A percentile compares a stretch with the other conserved stretches of the same genome.
Evolutionary conservation across 228 moss, liverwort and hornwort genomes (phyloP).

Genomic region (Sphagnum fallax): DNA sequence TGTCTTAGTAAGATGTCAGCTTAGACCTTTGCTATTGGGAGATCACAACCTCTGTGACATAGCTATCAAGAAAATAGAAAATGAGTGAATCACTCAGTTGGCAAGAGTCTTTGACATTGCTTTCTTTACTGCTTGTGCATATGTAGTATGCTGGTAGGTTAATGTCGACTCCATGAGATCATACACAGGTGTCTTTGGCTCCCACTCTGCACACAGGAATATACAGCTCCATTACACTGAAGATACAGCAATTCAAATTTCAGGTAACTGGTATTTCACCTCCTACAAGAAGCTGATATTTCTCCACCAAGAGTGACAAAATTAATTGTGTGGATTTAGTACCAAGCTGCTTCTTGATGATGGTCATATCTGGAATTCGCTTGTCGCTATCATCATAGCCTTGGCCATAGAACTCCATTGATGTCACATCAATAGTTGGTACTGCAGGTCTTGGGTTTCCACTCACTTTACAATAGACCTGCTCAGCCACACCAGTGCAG

Average conservation of each 20-base stretch:
- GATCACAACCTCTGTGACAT: no score
- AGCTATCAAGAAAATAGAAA: no score
- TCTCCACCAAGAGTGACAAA: no score
- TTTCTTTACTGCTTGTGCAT: slow-evolving; percentile 39
- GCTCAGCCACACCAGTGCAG: background rate
- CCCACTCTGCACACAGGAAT: slow-evolving; percentile 34
- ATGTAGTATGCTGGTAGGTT: slow-evolving; percentile 53
- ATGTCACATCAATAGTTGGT: slow-evolving; percentile 49
- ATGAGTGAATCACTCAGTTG: slow-evolving; percentile 1
- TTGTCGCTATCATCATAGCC: slow-evolving; percentile 78
- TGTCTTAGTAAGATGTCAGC: no score
- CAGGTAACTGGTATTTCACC: background rate
- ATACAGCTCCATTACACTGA: background rate
- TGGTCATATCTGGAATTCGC: slow-evolving; percentile 68
- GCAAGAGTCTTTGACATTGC: slow-evolving; percentile 21
- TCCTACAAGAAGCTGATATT: no score
- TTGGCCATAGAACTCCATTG: slow-evolving; percentile 60
- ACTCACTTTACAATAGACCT: slow-evolving; percentile 64
- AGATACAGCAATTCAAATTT: background rate
- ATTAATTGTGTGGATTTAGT: background rate
- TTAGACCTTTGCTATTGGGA: no score
- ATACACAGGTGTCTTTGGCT: slow-evolving; percentile 46
- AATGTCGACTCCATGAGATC: slow-evolving; percentile 63
- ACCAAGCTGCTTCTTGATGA: slow-evolving; percentile 51
- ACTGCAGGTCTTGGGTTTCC: slow-evolving; percentile 31